Base-by-base conservation (phyloP, 768 basidiomycete genomes). In the Glaciozyma martinii region DNA sequence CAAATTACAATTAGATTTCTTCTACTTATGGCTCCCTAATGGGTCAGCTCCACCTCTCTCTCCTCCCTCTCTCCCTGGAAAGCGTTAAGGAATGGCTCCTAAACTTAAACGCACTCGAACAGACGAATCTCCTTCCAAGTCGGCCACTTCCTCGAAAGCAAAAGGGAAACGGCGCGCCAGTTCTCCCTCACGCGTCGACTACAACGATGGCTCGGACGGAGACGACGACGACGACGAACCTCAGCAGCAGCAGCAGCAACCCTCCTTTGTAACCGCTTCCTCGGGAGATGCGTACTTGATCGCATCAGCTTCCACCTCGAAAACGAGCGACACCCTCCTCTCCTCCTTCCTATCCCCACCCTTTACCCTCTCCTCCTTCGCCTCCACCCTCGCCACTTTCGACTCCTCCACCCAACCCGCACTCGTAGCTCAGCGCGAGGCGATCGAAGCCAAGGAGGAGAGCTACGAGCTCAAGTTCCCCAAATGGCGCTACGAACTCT, bases 221-320 rank as follows among this genome's bases (percentile, higher is more conserved):
- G 7, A n/a, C 50, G 53, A 54, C 29, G 29, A 32, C 30, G 52
- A 53, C 13, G 27, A 16, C 52, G 53, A 32, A 19, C 8, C 19
- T 6, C 10, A 25, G 1, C 30, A 54, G 16, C 30, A 52, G 23
- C 25, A 19, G 4, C 53, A 18, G 53, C 30, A 19, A 54, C 13
- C n/a, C 16, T 44, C 60, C 37, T 78, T 79, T 70, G 76, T 88
- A 56, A 81, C 84, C 6, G 81, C 82, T 30, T 84, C 88, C 9
- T 79, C 85, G 10, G 90, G 92, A 61, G 92, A 98, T 78, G 84
- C 86, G 27, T 98, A 94, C 78, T 89, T 98, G 75, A 80, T 75
- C 44, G 67, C 71, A 10, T 60, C 69, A 30, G 67, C 75, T 12
- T 70, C 74, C 29, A 81, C 86, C 21, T 77, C 84, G 1, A 82